A percentile compares a stretch with the other conserved stretches of the same genome.
Evolutionary conservation across 2,329 filamentous ascomycete genomes (phyloP).

Genomic region (Elsinoe arachidis): DNA sequence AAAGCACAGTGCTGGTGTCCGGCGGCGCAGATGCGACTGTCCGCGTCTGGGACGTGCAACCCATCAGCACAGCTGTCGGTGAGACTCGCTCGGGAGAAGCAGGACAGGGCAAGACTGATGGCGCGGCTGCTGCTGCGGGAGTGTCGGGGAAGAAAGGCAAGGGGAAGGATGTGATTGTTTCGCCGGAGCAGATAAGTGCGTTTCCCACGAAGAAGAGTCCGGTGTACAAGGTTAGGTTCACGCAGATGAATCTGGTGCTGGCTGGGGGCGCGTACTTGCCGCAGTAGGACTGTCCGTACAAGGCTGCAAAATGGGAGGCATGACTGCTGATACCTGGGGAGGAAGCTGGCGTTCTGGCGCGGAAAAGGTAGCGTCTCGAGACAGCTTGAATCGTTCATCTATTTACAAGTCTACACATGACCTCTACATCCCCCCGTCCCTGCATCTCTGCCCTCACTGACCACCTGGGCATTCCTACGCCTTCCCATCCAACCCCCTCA

Average conservation of each 20-base stretch:
- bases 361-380: background rate
- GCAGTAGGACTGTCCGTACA: slow-evolving; percentile 15
- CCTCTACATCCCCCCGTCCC: background rate
- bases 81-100: slow-evolving; percentile 44
- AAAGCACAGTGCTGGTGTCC: slow-evolving; percentile 82
- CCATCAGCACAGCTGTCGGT: slow-evolving; percentile 33
- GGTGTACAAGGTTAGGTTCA: slow-evolving; percentile 87
- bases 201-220: slow-evolving; percentile 96
- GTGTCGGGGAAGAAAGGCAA: slow-evolving; percentile 43
- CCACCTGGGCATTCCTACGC: background rate
- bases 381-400: background rate
- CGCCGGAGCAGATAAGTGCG: slow-evolving; percentile 85
- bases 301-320: background rate
- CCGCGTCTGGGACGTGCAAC: slow-evolving; percentile 83
- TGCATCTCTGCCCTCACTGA: background rate
- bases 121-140: slow-evolving; percentile 37
- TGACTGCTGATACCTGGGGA: no score
- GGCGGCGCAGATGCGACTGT: slow-evolving; percentile 89
- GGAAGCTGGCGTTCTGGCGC: background rate
- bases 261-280: slow-evolving; percentile 66
- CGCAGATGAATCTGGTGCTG: slow-evolving; percentile 86
- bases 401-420: background rate
- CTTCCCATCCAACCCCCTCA: background rate
- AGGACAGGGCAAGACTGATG: slow-evolving; percentile 44
- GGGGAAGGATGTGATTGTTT: slow-evolving; percentile 81